Evolutionary conservation across 495 filamentous ascomycete species (phyloP).

Genomic region (Neurospora sp.): DNA sequence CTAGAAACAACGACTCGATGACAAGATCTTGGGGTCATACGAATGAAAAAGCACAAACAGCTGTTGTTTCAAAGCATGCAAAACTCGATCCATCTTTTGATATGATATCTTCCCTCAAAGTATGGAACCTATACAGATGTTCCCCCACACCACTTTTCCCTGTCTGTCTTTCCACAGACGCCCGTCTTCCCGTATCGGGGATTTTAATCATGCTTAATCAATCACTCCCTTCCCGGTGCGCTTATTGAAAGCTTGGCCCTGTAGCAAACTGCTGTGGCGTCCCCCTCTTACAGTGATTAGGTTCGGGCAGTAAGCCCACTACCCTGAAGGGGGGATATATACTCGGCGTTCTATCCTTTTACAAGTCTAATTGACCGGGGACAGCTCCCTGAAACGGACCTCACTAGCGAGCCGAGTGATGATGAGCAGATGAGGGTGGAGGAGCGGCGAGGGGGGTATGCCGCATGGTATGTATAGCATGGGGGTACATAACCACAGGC

Average conservation of each 20-base stretch:
- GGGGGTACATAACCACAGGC: neutral
- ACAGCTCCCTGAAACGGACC: neutral
- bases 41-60: neutral
- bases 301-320: neutral
- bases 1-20: neutral
- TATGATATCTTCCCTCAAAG: neutral
- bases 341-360: neutral
- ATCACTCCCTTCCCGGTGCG: neutral
- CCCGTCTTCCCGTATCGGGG: neutral
- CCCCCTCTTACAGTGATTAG: neutral
- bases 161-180: neutral
- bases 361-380: neutral
- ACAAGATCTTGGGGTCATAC: neutral
- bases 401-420: neutral
- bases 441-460: neutral
- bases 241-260: neutral
- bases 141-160: neutral
- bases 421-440: neutral
- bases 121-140: neutral
- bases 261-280: neutral
- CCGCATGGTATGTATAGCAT: neutral
- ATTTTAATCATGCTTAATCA: neutral
- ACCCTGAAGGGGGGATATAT: neutral
- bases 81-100: neutral
- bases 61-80: neutral